A percentile compares a stretch with the other conserved stretches of the same genome.
Evolutionary conservation across 148 eudicot genomes (phyloP).

Genomic region (Amaranthus palmeri): DNA sequence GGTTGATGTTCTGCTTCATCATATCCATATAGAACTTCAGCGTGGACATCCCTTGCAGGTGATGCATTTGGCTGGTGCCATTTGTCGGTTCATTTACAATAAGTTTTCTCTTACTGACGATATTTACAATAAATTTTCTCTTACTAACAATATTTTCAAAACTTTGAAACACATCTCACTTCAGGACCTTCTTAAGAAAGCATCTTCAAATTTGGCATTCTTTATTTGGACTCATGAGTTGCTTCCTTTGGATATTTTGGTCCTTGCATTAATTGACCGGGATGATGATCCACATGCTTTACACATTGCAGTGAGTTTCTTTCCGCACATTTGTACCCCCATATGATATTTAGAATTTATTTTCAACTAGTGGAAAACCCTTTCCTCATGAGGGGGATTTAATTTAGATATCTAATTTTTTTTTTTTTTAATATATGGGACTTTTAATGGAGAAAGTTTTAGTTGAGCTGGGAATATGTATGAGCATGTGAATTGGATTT

Average conservation of each 20-base stretch:
- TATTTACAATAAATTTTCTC: slow-evolving; percentile 4
- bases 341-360: background rate
- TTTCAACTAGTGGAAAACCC: background rate
- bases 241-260: slow-evolving; percentile 90
- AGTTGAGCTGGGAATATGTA: background rate
- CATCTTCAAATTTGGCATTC: slow-evolving; percentile 66
- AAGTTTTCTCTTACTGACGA: background rate
- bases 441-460: background rate
- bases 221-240: slow-evolving; percentile 91
- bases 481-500: background rate
- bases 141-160: no score
- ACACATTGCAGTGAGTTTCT: slow-evolving; percentile 69
- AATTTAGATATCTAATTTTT: background rate
- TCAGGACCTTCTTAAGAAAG: slow-evolving; percentile 86
- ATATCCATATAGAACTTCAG: slow-evolving; percentile 74
- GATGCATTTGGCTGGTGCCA: background rate
- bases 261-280: slow-evolving; percentile 92
- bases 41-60: slow-evolving; percentile 88
- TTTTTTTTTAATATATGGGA: background rate
- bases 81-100: background rate
- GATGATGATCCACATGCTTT: slow-evolving; percentile 97
- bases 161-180: slow-evolving; percentile 2
- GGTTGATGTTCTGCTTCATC: slow-evolving; percentile 97
- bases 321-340: background rate
- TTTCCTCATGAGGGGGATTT: background rate